Evolutionary conservation across 192 early-diverging fungal genomes (phyloP).

Genomic region (Coemansia sp.): DNA sequence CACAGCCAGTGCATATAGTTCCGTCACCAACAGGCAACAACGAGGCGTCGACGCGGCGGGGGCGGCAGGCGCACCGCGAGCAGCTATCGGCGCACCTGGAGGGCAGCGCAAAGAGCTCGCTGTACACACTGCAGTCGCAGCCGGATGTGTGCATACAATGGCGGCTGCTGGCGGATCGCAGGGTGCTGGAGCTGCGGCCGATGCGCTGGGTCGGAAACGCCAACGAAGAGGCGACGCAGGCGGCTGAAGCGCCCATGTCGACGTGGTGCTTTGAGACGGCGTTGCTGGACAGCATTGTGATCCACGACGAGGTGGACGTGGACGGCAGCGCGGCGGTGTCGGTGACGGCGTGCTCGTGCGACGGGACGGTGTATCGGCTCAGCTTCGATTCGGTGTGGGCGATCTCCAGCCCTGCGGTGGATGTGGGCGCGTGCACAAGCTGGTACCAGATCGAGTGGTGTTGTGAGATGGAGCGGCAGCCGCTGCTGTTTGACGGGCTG

Average conservation of each 20-base stretch:
- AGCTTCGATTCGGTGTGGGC: slow-evolving; percentile 37
- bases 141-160: slow-evolving; percentile 49
- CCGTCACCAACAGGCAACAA: slow-evolving; percentile 18
- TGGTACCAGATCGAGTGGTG: slow-evolving; percentile 46
- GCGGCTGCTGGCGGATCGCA: slow-evolving; percentile 41
- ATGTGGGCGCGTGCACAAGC: slow-evolving; percentile 29
- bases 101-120: slow-evolving; percentile 12
- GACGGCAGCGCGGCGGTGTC: slow-evolving; percentile 17
- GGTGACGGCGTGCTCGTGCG: slow-evolving; percentile 21
- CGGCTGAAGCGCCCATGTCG: not conserved
- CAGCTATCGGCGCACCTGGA: slow-evolving; percentile 36
- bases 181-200: slow-evolving; percentile 41
- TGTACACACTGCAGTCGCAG: slow-evolving; percentile 41
- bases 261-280: slow-evolving; percentile 41
- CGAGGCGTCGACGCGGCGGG: not conserved
- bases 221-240: not conserved
- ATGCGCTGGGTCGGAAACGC: slow-evolving; percentile 32
- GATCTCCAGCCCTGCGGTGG: slow-evolving; percentile 24
- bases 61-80: slow-evolving; percentile 9
- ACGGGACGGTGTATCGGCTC: slow-evolving; percentile 38
- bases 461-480: slow-evolving; percentile 12
- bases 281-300: slow-evolving; percentile 20
- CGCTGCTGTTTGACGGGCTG: slow-evolving; percentile 25
- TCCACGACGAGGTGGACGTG: slow-evolving; percentile 16
- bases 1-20: slow-evolving; percentile 27